Percentiles rank a stretch among this genome's conserved stretches.
Evolutionary conservation across 2,329 filamentous ascomycete species (phyloP).

Genomic region (Cercospora sp.): DNA sequence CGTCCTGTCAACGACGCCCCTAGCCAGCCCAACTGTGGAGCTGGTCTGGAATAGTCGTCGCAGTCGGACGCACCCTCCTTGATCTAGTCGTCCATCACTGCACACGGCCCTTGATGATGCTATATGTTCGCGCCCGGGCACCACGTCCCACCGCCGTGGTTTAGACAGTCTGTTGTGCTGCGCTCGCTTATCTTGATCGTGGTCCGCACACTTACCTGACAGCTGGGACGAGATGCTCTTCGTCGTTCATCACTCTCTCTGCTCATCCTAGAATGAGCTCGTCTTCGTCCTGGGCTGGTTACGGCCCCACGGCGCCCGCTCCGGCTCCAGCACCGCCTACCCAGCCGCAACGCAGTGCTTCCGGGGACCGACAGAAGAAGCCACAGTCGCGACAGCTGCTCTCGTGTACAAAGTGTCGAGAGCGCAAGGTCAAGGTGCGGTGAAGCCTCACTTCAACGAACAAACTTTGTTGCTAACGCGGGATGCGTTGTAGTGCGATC

Average conservation of each 20-base stretch:
- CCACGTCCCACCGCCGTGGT: slow-evolving; percentile 30
- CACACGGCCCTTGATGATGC: slow-evolving; percentile 26
- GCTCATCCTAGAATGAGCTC: slow-evolving; percentile 30
- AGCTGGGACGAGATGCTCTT: slow-evolving; percentile 20
- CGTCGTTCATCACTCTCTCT: slow-evolving; percentile 14
- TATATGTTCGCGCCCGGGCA: slow-evolving; percentile 28
- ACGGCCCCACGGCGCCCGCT: slow-evolving; percentile 30
- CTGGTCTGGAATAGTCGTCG: slow-evolving; percentile 21
- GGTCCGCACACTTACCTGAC: slow-evolving; percentile 26
- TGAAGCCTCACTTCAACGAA: slow-evolving; percentile 5
- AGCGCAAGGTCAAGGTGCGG: slow-evolving; percentile 51
- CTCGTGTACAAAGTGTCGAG: slow-evolving; percentile 52
- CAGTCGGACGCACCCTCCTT: slow-evolving; percentile 24
- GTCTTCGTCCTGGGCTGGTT: slow-evolving; percentile 32
- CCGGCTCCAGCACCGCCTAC: slow-evolving; percentile 25
- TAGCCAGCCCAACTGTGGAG: slow-evolving; percentile 21
- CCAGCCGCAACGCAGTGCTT: slow-evolving; percentile 25
- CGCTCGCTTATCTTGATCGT: slow-evolving; percentile 35
- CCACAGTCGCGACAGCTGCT: slow-evolving; percentile 48
- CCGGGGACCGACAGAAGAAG: slow-evolving; percentile 40
- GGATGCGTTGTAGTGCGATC: slow-evolving; percentile 44
- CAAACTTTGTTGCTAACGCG: slow-evolving; percentile 14
- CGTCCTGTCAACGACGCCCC: slow-evolving; percentile 11
- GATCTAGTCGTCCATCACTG: slow-evolving; percentile 19
- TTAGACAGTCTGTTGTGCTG: slow-evolving; percentile 34